Evolutionary conservation across 148 eudicot genomes (phyloP), one percentile per base, ranked within the genome.

Genomic region (Pouteria glomerata): DNA sequence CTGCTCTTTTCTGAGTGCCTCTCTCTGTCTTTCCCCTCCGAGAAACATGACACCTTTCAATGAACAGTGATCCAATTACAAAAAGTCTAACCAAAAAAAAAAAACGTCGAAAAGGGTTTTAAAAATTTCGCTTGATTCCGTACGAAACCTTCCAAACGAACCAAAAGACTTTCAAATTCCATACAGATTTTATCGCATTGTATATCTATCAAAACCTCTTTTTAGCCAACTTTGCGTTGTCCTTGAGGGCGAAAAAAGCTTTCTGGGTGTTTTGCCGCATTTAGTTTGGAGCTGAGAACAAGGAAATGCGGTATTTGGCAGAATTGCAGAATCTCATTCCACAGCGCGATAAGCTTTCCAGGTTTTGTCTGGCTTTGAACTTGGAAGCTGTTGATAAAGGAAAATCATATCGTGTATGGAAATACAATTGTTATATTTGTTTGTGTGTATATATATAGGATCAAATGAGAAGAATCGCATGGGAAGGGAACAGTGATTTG

Each of bases 401-500:
- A 23, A 48, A 48, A 2, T 4, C n/a, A 15, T 15, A 15, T 15
- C 18, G 13, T 57, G 3, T 19, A n/a, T 19, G 7, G 13, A 7
- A 19, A 7, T 5, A 26, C 8, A 61, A 19, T 8, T 34, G 42
- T 48, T 7, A 24, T 15, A 15, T 26, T 47, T 48, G 4, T 12
- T 14, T 26, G 21, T 29, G 23, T 70, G 73, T 24, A 27, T 56
- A 6, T 45, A 24, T 58, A 31, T 72, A 19, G 14, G 77, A 78
- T 82, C 82, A 79, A 76, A 82, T 80, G 88, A 84, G 73, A 79
- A 73, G 67, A 19, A 68, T 33, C 44, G 61, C 30, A 62, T 73
- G 80, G 70, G 52, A 63, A 72, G 19, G 73, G 80, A 72, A 71
- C 6, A 31, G 27, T 75, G 70, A 75, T 59, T 53, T 74, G 64